Percentiles rank a stretch among this genome's conserved stretches.
These are phyloP conservation scores for Lotus japonicus DNA, from an alignment of 306 rosid genomes.

Conservation along the genomic window DNA sequence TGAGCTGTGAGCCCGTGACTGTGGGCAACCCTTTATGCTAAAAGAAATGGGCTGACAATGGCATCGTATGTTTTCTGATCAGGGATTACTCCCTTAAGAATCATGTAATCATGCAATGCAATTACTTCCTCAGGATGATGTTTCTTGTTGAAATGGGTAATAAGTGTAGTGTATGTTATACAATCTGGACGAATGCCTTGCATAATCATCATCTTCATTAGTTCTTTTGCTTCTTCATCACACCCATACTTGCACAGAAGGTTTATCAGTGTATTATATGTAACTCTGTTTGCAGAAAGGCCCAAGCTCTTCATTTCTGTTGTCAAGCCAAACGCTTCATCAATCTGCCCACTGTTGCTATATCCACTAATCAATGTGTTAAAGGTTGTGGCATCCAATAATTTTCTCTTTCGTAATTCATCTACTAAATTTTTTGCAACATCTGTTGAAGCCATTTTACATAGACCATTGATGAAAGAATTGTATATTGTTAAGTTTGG, in stretches of 20 bases:
- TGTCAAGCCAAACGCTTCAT: constrained; percentile 28
- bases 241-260: constrained; percentile 44
- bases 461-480: constrained; percentile 41
- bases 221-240: constrained; percentile 37
- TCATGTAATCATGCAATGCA: constrained; percentile 53
- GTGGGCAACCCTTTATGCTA: neutral
- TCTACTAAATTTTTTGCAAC: constrained; percentile 30
- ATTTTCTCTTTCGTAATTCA: constrained; percentile 18
- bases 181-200: constrained; percentile 41
- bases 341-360: constrained; percentile 31
- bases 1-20: too few relatives aligned
- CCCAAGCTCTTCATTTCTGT: constrained; percentile 36
- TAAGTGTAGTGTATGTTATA: constrained; percentile 45
- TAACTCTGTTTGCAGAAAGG: constrained; percentile 30
- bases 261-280: constrained; percentile 49
- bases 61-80: constrained; percentile 28
- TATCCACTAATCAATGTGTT: constrained; percentile 47
- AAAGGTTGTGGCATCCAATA: constrained; percentile 33
- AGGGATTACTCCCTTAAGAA: constrained; percentile 47
- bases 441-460: constrained; percentile 28
- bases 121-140: constrained; percentile 32
- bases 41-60: constrained; percentile 31
- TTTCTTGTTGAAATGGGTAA: constrained; percentile 32
- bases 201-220: constrained; percentile 37
- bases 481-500: constrained; percentile 46